Conservation (phyloP, 2,329 filamentous ascomycete species). For the Ascochyta pisi region DNA sequence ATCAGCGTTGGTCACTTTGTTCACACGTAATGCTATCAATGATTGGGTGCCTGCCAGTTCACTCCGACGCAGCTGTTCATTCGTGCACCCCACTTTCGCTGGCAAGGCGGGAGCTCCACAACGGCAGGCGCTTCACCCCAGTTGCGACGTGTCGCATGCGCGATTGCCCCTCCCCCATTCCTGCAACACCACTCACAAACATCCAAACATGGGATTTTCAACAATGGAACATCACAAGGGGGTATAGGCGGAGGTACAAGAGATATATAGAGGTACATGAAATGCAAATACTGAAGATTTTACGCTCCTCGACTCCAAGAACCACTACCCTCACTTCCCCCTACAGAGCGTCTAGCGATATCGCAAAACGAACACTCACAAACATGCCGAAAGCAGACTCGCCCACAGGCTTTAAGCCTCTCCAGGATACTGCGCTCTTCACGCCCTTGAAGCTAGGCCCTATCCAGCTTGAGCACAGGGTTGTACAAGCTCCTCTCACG, state of each 20-base stretch:
- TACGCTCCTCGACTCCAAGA: background rate
- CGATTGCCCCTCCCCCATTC: conserved; percentile 37
- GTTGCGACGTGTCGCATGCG: conserved; percentile 9
- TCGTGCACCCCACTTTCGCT: conserved; percentile 11
- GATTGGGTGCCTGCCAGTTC: conserved; percentile 23
- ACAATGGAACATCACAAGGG: conserved; percentile 4
- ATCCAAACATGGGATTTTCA: conserved; percentile 27
- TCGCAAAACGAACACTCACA: conserved; percentile 6
- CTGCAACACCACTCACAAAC: conserved; percentile 33
- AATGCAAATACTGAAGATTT: conserved; percentile 15
- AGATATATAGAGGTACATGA: conserved; percentile 17
- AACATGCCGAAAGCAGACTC: conserved; percentile 44
- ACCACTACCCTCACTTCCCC: background rate
- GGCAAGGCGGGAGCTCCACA: background rate
- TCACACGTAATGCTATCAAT: conserved; percentile 33
- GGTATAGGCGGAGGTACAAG: conserved; percentile 39
- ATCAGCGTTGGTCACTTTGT: conserved; percentile 18
- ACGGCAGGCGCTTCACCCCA: conserved; percentile 11
- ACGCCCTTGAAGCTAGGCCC: conserved; percentile 41
- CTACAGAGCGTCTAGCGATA: background rate
- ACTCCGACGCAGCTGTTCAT: conserved; percentile 1
- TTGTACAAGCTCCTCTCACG: conserved; percentile 51
- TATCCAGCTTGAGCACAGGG: conserved; percentile 48
- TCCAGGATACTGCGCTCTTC: conserved; percentile 44
- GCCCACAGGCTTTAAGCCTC: conserved; percentile 36